These are phyloP conservation scores for Phoenix roebelenii DNA, from an alignment of 176 grass and related monocot genomes.

Conservation along the genomic window DNA sequence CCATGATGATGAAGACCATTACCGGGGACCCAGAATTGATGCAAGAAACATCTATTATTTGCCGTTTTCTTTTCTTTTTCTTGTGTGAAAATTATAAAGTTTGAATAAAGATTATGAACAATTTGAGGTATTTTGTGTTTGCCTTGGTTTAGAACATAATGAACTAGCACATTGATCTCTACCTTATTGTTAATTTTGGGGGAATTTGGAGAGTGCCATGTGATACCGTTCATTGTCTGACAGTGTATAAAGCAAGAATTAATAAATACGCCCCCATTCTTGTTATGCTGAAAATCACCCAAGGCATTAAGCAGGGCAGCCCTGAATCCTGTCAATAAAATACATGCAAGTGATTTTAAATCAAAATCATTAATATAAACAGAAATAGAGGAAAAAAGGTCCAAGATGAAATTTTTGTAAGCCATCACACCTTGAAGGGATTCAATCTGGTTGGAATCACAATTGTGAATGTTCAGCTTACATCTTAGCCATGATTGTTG, in stretches of 20 bases:
- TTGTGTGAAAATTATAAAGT: too few relatives aligned
- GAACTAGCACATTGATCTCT: background rate
- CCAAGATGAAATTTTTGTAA: background rate
- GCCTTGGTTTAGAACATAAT: background rate
- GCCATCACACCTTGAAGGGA: constrained; percentile 31
- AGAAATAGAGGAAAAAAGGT: background rate
- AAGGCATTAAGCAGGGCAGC: constrained; percentile 25
- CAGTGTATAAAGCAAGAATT: constrained; percentile 12
- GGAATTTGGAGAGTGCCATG: constrained; percentile 9
- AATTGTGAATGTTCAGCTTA: constrained; percentile 29
- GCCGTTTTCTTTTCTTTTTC: too few relatives aligned
- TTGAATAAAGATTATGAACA: too few relatives aligned
- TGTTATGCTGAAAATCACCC: constrained; percentile 15
- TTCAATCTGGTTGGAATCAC: constrained; percentile 38
- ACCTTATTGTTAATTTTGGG: constrained; percentile 18
- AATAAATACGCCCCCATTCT: constrained; percentile 11
- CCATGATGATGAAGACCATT: too few relatives aligned
- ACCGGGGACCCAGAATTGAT: too few relatives aligned
- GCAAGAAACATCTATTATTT: too few relatives aligned
- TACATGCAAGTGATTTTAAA: background rate
- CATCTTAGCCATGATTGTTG: constrained; percentile 31
- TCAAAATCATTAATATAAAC: background rate
- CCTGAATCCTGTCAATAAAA: constrained; percentile 27
- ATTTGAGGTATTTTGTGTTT: background rate
- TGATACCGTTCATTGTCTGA: constrained; percentile 7